Base-by-base conservation (phyloP, 2,329 filamentous ascomycete genomes). In the Didymella exigua region DNA sequence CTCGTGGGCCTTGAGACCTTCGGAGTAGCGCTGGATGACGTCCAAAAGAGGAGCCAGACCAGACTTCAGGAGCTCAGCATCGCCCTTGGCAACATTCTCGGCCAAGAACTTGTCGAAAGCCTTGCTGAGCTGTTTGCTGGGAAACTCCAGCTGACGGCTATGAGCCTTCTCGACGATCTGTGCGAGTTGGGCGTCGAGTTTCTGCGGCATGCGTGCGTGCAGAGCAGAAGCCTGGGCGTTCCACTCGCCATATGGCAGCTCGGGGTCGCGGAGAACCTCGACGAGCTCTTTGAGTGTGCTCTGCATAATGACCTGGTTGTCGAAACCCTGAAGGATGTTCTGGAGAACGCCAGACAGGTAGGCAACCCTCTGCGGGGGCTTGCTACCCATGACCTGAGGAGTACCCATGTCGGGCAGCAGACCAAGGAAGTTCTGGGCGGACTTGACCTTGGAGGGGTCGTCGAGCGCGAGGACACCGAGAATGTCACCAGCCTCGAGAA, bases 231-330 rank as follows among this genome's bases (percentile, higher is more conserved):
- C 95, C 72, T 98, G 92, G 5, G 93, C 90, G 60, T 89, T 92
- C 91, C 93, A 99, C 77, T 99, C 92, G 75, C 93, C 92, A 74
- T 95, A 99, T 1, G 95, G 95, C 60, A 99, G 84, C 69, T 97
- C 93, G 1, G 89, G 87, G 70, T 96, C 86, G 36, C 93, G 88
- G 19, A 99, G 85, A 10, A 99, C 93, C 56, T 91, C 86, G n/a
- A 97, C 87, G 31, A 98, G 82, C 72, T 95, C 90, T 77, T 90
- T 91, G 19, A 99, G 82, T 1, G 92, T 95, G 56, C 86, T 78
- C 46, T 86, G 84, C 93, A 99, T 96, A 76, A 98, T 92, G 64
- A 97, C 89, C 65, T 96, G 93, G 83, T 99, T 99, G 79, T 99
- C 95, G 72, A 91, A 99, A 56, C 95, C 95, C 68, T 88, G 82